These are phyloP conservation scores for Fusarium temperatum DNA, from an alignment of 2,329 filamentous ascomycete genomes.

Conservation along the genomic window DNA sequence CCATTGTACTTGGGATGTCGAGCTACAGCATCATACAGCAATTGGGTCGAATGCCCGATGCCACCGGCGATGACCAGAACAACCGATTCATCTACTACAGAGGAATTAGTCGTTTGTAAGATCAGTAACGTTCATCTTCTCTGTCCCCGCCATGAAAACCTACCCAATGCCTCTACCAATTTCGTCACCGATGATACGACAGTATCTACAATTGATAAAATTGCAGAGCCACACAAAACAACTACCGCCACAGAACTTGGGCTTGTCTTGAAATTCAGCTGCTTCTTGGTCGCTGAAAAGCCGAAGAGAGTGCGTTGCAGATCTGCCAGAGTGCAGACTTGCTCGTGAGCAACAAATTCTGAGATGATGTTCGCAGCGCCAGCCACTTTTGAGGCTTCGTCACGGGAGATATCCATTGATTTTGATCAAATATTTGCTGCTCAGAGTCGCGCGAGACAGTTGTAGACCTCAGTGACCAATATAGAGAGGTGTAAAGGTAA, in stretches of 20 bases:
- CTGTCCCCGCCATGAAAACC: not conserved
- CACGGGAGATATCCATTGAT: not conserved
- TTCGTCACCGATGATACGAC: conserved; percentile 16
- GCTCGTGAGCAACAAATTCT: conserved; percentile 25
- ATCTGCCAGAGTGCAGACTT: conserved; percentile 8
- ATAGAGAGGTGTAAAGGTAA: not conserved
- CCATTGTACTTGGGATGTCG: conserved; percentile 22
- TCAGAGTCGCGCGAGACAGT: not conserved
- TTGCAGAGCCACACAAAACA: conserved; percentile 32
- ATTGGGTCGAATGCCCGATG: conserved; percentile 33
- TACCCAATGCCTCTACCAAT: not conserved
- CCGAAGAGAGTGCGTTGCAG: conserved; percentile 3
- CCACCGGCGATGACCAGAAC: conserved; percentile 33
- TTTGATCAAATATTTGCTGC: not conserved
- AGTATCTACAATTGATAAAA: conserved; percentile 22
- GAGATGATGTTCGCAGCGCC: conserved; percentile 23
- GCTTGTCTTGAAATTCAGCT: not conserved
- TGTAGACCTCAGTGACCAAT: too few relatives aligned
- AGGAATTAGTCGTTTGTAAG: not conserved
- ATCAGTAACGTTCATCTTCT: not conserved
- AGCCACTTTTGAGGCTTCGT: not conserved
- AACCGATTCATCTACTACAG: not conserved
- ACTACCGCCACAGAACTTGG: not conserved
- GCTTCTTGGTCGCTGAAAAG: not conserved
- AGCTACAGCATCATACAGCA: conserved; percentile 31